These are phyloP conservation scores for Pleodorina starrii DNA, from an alignment of 139 green algal species.

Conservation along the genomic window DNA sequence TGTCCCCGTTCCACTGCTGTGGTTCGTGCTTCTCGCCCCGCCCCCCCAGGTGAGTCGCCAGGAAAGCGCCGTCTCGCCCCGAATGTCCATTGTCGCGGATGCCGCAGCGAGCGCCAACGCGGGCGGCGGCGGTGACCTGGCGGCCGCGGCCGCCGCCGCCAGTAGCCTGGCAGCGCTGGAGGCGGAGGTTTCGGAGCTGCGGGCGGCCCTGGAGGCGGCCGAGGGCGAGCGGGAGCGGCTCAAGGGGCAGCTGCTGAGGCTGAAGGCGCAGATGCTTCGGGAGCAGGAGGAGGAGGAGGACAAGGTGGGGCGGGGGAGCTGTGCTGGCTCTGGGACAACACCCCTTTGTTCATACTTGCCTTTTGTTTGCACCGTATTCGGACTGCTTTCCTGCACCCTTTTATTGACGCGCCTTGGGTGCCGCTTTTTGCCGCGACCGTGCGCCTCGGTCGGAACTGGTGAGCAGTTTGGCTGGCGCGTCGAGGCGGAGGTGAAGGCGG, in stretches of 20 bases:
- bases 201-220: slow-evolving; percentile 27
- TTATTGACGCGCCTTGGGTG: too few relatives aligned
- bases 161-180: slow-evolving; percentile 12
- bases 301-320: slow-evolving; percentile 59
- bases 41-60: slow-evolving; percentile 24
- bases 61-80: slow-evolving; percentile 6
- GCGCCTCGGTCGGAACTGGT: too few relatives aligned
- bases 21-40: too few relatives aligned
- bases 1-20: too few relatives aligned
- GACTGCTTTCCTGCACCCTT: too few relatives aligned
- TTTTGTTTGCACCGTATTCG: too few relatives aligned
- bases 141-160: neutral
- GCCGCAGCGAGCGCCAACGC: neutral
- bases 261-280: slow-evolving; percentile 73
- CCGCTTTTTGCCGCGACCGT: too few relatives aligned
- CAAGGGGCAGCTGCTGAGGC: slow-evolving; percentile 55
- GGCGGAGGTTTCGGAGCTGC: slow-evolving; percentile 46
- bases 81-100: neutral
- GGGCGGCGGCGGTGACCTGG: neutral
- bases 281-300: slow-evolving; percentile 69
- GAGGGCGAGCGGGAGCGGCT: slow-evolving; percentile 52
- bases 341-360: too few relatives aligned
- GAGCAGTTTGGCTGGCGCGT: slow-evolving; percentile 38
- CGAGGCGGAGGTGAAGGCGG: slow-evolving; percentile 33
- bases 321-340: too few relatives aligned